Evolutionary conservation across 1,284 basidiomycete species (phyloP), one percentile per base, ranked within the genome.

Genomic region (Malassezia dermatis): DNA sequence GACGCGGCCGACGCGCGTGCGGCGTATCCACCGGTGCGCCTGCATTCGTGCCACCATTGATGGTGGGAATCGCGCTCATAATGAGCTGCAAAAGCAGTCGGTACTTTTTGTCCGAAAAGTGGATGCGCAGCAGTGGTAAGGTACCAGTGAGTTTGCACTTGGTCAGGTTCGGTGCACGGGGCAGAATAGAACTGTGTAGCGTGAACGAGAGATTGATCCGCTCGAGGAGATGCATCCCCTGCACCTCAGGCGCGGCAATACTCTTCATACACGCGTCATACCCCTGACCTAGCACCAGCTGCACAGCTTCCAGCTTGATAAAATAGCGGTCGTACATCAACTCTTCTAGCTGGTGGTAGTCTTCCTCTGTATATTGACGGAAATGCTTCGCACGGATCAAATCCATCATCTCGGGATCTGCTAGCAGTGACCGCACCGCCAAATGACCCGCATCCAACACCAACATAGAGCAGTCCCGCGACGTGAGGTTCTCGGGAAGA

Each of bases 381-480:
- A 86, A 85, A 55, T 88, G 84, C 76, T 96, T 96, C 57, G 83
- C 80, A 39, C 88, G 84, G 28, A 98, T 83, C 34, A 84, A 83
- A 44, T 85, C 81, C 49, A 95, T 80, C 2, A 84, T 83, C 24
- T 82, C 80, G 77, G 95, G 89, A 69, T 89, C 83, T 2, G 85
- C 93, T 1, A 96, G 80, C 55, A 93, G 82, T 68, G 89, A 94
- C 67, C 86, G 84, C 40, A 99, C 85, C 0, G 89, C 82, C 62
- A 99, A 94, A 74, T 96, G 93, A 67, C 94, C 94, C 8, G 94
- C 94, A 74, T 99, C 94, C 46, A 99, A 81, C 13, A 99, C 83
- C 44, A 98, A 80, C 73, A 95, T 86, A 64, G 83, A 88, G 75
- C 89, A 86, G 31, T 83, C 78, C 56, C 83, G 81, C 13, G 82